A percentile compares a stretch with the other conserved stretches of the same genome.
Conservation (phyloP, 352 stramenopile species). For the Aphanomyces stellatus region DNA sequence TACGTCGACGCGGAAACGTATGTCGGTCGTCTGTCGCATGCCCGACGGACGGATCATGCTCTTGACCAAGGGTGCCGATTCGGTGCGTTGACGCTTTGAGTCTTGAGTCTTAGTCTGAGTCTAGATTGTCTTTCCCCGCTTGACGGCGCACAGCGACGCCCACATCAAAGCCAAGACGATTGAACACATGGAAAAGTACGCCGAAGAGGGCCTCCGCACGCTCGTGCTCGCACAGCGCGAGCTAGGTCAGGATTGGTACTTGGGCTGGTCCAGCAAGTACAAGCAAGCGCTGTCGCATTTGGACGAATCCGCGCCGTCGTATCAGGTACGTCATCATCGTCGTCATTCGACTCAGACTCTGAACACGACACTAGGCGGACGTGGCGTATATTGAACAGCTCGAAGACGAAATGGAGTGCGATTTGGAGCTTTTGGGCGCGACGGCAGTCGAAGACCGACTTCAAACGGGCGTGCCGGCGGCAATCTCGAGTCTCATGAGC, state of each 20-base stretch:
- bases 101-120: neutral
- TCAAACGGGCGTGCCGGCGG: conserved; percentile 65
- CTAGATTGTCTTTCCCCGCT: conserved; percentile 45
- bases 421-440: conserved; percentile 59
- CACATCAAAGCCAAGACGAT: conserved; percentile 34
- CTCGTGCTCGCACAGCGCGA: conserved; percentile 83
- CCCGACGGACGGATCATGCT: conserved; percentile 54
- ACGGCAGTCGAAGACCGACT: conserved; percentile 79
- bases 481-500: conserved; percentile 58
- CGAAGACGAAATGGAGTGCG: conserved; percentile 66
- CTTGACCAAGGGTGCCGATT: conserved; percentile 80
- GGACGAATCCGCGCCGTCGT: conserved; percentile 31
- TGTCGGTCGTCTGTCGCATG: conserved; percentile 94
- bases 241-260: conserved; percentile 51
- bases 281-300: conserved; percentile 62
- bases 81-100: conserved; percentile 26
- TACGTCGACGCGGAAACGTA: conserved; percentile 96
- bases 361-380: conserved; percentile 39
- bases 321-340: too few relatives aligned
- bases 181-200: conserved; percentile 75
- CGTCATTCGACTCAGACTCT: neutral
- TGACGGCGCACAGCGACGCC: conserved; percentile 39
- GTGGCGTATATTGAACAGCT: conserved; percentile 71
- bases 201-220: conserved; percentile 77
- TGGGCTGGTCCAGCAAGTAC: conserved; percentile 67